Conservation (phyloP, 305 asterid species). For the Fraxinus sp. region DNA sequence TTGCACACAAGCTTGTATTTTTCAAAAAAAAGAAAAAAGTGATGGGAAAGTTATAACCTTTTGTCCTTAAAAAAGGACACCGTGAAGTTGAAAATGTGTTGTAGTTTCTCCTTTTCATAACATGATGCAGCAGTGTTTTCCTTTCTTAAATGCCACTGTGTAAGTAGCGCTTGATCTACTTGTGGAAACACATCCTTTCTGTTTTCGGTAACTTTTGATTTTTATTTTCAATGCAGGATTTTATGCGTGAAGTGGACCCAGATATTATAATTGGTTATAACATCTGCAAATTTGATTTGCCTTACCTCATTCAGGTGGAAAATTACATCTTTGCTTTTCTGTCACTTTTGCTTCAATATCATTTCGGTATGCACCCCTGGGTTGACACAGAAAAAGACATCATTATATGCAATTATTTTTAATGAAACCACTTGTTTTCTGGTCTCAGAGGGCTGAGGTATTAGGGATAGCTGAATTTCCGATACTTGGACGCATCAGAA, state of each 20-base stretch:
- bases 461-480: constrained; percentile 86
- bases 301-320: constrained; percentile 91
- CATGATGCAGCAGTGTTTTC: constrained; percentile 3
- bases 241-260: constrained; percentile 93
- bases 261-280: constrained; percentile 96
- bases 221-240: constrained; percentile 51
- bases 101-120: constrained; percentile 7
- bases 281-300: constrained; percentile 97
- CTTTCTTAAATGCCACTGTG: constrained; percentile 6
- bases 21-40: background rate
- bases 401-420: constrained; percentile 16
- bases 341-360: background rate
- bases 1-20: background rate
- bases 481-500: constrained; percentile 81
- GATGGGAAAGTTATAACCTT: background rate
- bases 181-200: background rate
- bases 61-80: background rate
- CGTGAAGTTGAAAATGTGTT: background rate
- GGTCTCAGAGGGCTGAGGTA: constrained; percentile 79
- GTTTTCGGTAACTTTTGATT: background rate
- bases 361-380: constrained; percentile 14
- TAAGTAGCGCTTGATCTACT: background rate
- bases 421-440: constrained; percentile 13
- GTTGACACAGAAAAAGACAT: background rate
- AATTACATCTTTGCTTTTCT: constrained; percentile 5